These are phyloP conservation scores for Aethionema arabicum DNA, from an alignment of 345 rosid genomes.

Conservation along the genomic window DNA sequence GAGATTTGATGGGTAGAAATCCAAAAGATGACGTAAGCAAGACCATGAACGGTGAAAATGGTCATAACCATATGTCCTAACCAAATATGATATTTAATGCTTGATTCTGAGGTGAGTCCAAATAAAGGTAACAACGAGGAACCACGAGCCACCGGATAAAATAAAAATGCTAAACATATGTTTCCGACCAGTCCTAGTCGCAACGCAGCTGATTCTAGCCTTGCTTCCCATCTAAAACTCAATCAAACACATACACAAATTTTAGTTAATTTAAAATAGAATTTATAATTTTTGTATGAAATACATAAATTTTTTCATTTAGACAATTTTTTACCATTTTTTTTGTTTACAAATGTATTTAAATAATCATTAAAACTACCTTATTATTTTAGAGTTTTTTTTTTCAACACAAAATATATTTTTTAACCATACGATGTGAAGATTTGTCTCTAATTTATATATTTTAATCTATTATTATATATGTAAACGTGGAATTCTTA, in stretches of 20 bases:
- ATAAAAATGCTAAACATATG: constrained; percentile 59
- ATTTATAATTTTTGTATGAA: too few species aligned
- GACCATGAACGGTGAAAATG: constrained; percentile 64
- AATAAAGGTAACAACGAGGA: constrained; percentile 66
- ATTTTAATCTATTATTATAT: too few species aligned
- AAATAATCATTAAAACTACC: too few species aligned
- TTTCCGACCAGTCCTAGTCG: constrained; percentile 62
- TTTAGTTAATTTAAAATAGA: too few species aligned
- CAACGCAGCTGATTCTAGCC: constrained; percentile 38
- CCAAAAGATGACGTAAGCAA: constrained; percentile 55
- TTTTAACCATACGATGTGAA: too few species aligned
- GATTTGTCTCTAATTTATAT: too few species aligned
- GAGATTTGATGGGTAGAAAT: constrained; percentile 35
- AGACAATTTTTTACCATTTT: too few species aligned
- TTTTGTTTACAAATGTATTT: too few species aligned
- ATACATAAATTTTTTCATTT: too few species aligned
- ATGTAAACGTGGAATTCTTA: too few species aligned
- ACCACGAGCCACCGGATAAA: constrained; percentile 81
- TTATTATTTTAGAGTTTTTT: too few species aligned
- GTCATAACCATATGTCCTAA: constrained; percentile 70
- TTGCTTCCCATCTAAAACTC: constrained; percentile 60
- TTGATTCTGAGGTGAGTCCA: constrained; percentile 72
- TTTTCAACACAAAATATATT: too few species aligned
- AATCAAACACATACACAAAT: neutral
- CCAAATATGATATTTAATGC: constrained; percentile 96